phyloP scores from a whole-genome alignment of 768 basidiomycete genomes.

The Scleroderma citrinum region DNA sequence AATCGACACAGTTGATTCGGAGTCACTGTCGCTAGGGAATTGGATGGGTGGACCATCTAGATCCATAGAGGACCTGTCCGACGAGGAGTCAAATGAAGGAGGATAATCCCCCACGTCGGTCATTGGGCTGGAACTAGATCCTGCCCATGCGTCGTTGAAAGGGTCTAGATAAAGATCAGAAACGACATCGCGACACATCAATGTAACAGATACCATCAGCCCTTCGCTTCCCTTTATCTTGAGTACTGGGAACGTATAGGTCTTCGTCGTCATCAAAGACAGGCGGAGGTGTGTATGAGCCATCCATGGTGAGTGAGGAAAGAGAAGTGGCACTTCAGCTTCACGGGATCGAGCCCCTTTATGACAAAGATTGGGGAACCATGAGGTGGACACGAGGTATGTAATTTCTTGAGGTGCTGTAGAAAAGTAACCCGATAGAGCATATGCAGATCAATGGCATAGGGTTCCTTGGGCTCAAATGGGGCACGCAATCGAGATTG shows the following conservation, averaged over 20 bases:
- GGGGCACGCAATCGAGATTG: not conserved
- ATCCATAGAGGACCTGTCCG: not conserved
- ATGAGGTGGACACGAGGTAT: not conserved
- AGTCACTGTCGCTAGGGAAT: not conserved
- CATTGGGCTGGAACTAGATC: not conserved
- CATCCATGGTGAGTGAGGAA: not conserved
- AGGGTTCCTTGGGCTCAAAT: not conserved
- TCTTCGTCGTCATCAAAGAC: not conserved
- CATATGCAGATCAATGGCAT: not conserved
- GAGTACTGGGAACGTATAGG: not conserved
- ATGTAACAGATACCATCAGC: not conserved
- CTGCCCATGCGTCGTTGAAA: not conserved
- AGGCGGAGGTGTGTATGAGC: not conserved
- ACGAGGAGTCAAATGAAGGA: not conserved
- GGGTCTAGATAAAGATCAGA: not conserved
- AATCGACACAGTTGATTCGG: not conserved
- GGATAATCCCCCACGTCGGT: not conserved
- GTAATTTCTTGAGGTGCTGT: not conserved
- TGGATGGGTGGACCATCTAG: not conserved
- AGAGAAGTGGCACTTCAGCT: not conserved
- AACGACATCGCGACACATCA: not conserved
- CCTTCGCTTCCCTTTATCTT: not conserved
- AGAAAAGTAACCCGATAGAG: not conserved
- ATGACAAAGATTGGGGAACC: not conserved
- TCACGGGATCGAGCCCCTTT: not conserved